A percentile compares a stretch with the other conserved stretches of the same genome.
phyloP scores from a whole-genome alignment of 1,284 basidiomycete species.

The Ganoderma meredithae region DNA sequence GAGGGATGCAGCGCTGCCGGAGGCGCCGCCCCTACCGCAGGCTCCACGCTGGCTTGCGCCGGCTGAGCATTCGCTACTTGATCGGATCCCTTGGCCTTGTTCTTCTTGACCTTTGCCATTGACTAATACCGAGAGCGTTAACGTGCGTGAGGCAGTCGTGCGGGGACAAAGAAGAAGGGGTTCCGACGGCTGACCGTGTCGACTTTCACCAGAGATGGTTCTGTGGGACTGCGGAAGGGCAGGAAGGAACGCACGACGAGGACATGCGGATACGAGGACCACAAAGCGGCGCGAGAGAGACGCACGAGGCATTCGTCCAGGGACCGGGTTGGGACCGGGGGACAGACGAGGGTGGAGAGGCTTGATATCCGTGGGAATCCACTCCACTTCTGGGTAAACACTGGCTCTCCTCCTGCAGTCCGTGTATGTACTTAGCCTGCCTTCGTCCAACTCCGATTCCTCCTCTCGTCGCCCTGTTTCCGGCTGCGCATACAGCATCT shows the following conservation, averaged over 20 bases:
- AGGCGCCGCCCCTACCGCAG: slow-evolving; percentile 19
- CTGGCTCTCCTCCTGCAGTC: not conserved
- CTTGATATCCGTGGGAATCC: slow-evolving; percentile 22
- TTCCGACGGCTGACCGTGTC: not conserved
- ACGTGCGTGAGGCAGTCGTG: slow-evolving; percentile 25
- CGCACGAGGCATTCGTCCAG: slow-evolving; percentile 19
- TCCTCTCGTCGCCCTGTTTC: not conserved
- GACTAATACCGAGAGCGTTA: slow-evolving; percentile 23
- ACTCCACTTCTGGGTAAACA: not conserved
- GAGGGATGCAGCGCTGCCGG: slow-evolving; percentile 23
- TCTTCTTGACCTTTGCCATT: slow-evolving; percentile 33
- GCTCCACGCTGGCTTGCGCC: slow-evolving; percentile 9
- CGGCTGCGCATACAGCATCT: not conserved
- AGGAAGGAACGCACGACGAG: slow-evolving; percentile 5
- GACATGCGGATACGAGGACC: slow-evolving; percentile 8
- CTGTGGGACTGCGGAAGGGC: not conserved
- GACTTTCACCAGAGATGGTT: not conserved
- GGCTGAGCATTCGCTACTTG: slow-evolving; percentile 18
- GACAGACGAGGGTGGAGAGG: slow-evolving; percentile 3
- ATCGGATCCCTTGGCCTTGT: slow-evolving; percentile 28
- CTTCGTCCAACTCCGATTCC: not conserved
- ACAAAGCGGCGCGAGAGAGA: slow-evolving; percentile 4
- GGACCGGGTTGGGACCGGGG: not conserved
- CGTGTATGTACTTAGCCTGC: not conserved
- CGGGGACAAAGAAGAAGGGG: slow-evolving; percentile 11